A percentile compares a stretch with the other conserved stretches of the same genome.
Conservation (phyloP, 2,329 filamentous ascomycete species). For the Blastomyces parvus region DNA sequence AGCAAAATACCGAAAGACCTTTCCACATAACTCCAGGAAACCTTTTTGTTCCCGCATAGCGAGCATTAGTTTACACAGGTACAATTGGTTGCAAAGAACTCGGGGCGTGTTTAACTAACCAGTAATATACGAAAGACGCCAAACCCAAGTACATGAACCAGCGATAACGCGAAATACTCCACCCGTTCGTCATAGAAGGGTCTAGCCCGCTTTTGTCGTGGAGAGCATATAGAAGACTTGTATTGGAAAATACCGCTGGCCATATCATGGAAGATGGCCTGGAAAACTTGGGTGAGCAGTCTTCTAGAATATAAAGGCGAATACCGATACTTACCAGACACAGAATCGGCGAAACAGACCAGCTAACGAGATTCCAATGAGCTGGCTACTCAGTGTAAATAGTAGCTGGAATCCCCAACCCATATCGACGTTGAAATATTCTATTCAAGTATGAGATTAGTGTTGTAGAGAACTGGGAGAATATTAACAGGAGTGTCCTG, state of each 20-base stretch:
- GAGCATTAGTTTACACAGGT: neutral
- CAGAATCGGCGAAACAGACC: conserved; percentile 54
- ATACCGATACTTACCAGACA: conserved; percentile 31
- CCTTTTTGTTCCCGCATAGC: neutral
- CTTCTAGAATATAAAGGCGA: neutral
- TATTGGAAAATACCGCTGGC: conserved; percentile 55
- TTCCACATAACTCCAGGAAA: neutral
- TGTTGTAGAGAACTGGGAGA: neutral
- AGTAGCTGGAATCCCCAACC: conserved; percentile 22
- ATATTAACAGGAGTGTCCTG: neutral
- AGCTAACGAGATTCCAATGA: conserved; percentile 55
- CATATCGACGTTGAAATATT: conserved; percentile 19
- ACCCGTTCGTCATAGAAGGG: conserved; percentile 49
- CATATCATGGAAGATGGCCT: conserved; percentile 56
- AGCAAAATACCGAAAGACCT: neutral
- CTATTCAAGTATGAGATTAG: conserved; percentile 9
- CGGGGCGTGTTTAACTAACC: conserved; percentile 28
- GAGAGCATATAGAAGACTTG: conserved; percentile 60
- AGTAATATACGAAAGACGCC: conserved; percentile 53
- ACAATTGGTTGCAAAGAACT: neutral
- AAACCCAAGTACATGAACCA: conserved; percentile 51
- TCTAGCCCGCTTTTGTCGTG: conserved; percentile 51
- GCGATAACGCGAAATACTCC: conserved; percentile 52
- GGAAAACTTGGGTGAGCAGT: conserved; percentile 7
- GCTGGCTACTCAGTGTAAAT: conserved; percentile 30